Evolutionary conservation across 352 stramenopile species (phyloP).

Genomic region (Globisporangium carolinianum): DNA sequence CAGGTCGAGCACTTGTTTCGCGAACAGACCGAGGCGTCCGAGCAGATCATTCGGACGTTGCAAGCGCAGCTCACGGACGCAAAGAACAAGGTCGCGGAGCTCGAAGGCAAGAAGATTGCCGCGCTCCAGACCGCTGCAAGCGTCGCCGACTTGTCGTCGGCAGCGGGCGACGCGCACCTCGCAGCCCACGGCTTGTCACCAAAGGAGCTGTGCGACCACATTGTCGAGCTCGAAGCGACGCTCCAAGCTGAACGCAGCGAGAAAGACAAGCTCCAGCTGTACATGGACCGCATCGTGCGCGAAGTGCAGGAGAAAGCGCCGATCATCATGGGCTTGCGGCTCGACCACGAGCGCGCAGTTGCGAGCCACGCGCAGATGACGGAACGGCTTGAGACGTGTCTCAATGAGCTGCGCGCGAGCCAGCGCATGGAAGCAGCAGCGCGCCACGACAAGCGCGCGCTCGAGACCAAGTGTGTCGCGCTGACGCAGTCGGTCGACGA

Average conservation of each 20-base stretch:
- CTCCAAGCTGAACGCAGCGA: conserved; percentile 69
- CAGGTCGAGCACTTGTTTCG: conserved; percentile 71
- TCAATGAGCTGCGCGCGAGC: conserved; percentile 65
- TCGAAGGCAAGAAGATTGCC: conserved; percentile 60
- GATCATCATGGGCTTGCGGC: conserved; percentile 79
- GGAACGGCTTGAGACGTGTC: conserved; percentile 52
- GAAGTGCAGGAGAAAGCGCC: conserved; percentile 92
- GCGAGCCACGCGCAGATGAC: conserved; percentile 75
- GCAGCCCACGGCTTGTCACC: conserved; percentile 63
- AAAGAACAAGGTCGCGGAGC: conserved; percentile 39
- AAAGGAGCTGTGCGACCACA: conserved; percentile 87
- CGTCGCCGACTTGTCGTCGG: conserved; percentile 51
- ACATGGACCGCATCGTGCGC: conserved; percentile 88
- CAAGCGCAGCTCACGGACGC: conserved; percentile 50
- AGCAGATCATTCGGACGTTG: conserved; percentile 46
- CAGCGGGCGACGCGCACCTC: conserved; percentile 56
- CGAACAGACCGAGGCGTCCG: conserved; percentile 52
- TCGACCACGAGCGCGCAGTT: conserved; percentile 88
- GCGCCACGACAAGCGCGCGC: conserved; percentile 50
- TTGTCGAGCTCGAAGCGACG: conserved; percentile 84
- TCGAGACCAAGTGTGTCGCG: conserved; percentile 67
- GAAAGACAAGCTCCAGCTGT: conserved; percentile 86
- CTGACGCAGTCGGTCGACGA: conserved; percentile 83
- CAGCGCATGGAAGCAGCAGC: conserved; percentile 62
- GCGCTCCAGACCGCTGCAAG: conserved; percentile 43